Evolutionary conservation across 768 basidiomycete species (phyloP), one percentile per base, ranked within the genome.

Genomic region (Cantharellus cinnabarinus): DNA sequence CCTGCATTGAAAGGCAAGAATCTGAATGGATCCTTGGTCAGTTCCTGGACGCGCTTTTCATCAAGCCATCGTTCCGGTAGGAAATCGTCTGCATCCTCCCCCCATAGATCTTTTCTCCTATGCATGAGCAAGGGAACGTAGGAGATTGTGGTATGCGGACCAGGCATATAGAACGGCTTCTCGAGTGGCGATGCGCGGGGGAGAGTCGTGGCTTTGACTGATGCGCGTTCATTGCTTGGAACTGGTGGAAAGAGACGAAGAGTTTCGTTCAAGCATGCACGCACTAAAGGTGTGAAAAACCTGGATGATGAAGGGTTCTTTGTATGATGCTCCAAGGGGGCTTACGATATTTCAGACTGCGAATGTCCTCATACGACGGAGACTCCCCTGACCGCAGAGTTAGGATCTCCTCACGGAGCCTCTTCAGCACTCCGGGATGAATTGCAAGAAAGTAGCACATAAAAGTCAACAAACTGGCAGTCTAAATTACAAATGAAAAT

Each of bases 291-390:
- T 7, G 41, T n/a, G 34, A 4, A 20, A 55, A 14, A 48, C n/a
- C n/a, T 4, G 2, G 40, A 60, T 7, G 58, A 71, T 14, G 34
- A 80, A 79, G 79, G 65, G 80, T 80, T 79, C 72, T 7, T 83
- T 83, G 61, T 79, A 77, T 34, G 38, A 58, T 38, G 50, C 38
- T 44, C 7, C 41, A 20, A 15, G 60, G 41, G 44, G 14, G 63
- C 64, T 2, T 60, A 73, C 85, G 66, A 63, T 76, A 82, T 60
- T 78, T 79, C 78, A 81, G 76, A 14, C 75, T 72, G 41, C 76
- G 70, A 61, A 81, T 71, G 55, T 79, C 74, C 41, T 79, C 78
- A 62, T 76, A 77, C 1, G 77, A 76, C 0, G 80, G 80, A 3
- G 70, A 65, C 0, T 79, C 79, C 10, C 15, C 37, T 5, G 37